Base-by-base conservation (phyloP, 1,139 yeast species). In the Yamadazyma songkhlaensis region DNA sequence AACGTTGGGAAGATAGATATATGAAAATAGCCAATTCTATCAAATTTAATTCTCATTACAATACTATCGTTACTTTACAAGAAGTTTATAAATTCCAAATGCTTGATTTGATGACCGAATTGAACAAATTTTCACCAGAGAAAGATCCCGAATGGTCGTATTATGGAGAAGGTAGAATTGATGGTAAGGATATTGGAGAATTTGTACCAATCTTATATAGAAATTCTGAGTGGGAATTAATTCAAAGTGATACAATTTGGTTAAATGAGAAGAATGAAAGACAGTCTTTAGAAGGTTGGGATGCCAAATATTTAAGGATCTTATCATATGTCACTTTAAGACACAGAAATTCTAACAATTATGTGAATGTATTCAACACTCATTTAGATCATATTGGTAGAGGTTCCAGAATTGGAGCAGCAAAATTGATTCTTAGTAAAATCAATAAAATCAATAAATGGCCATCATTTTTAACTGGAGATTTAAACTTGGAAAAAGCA, bases 321-420 rank as follows among this genome's bases (percentile, higher is more conserved):
- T 67, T 64, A 22, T 65, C 78, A 4, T 67, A 62, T 57, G 73
- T 62, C 3, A 66, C 71, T n/a, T 58, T 70, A 37, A 59, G 55
- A 48, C 63, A 60, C 40, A 51, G 43, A 29, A 39, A 41, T 0
- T 54, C 64, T 1, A 53, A 50, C 3, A 59, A 60, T 32, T 50
- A 53, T 35, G 39, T 63, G 38, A 76, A 76, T 44, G 65, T 76
- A n/a, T 74, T 73, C 56, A 75, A 75, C 48, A 78, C 84, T 9
- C 84, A 79, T 53, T 67, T 77, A 48, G 84, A 79, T 50, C 81
- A 78, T 45, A 52, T 57, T 28, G 84, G 84, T 1, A 60, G 46
- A 7, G 44, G 43, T 3, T 78, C 84, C 0, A 55, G 83, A 30
- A 49, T 57, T 22, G 67, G 73, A 43, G 67, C 78, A 29, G 76